Evolutionary conservation across 805 yeast genomes (phyloP).

Genomic region (Yarrowia sp.): DNA sequence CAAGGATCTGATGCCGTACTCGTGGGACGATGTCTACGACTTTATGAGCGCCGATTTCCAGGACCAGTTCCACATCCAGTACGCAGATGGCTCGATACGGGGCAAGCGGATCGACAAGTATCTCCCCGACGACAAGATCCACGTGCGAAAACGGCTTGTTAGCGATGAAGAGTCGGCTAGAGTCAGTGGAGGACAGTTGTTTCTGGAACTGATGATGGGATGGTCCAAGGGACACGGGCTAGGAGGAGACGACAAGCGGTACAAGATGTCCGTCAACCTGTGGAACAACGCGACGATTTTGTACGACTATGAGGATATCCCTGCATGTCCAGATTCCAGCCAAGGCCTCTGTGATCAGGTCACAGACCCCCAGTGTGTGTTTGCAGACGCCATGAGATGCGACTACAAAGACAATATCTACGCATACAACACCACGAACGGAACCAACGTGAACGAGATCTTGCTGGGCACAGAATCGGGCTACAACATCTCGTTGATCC

Average conservation of each 20-base stretch:
- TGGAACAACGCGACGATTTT: constrained; percentile 26
- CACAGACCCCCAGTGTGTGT: constrained; percentile 6
- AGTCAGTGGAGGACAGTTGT: constrained; percentile 24
- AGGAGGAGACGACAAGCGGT: constrained; percentile 15
- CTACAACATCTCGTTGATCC: constrained; percentile 16
- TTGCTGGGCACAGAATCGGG: constrained; percentile 2
- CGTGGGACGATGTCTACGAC: constrained; percentile 34
- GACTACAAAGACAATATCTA: constrained; percentile 8
- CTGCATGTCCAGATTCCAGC: not conserved
- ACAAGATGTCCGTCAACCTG: constrained; percentile 23
- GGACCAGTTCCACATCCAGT: constrained; percentile 23
- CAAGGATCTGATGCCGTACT: constrained; percentile 8
- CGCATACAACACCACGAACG: constrained; percentile 36
- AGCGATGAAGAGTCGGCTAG: constrained; percentile 22
- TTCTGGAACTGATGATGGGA: constrained; percentile 23
- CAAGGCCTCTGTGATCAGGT: not conserved
- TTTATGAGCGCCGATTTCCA: constrained; percentile 25
- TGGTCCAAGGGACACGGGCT: constrained; percentile 30
- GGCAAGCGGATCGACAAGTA: constrained; percentile 19
- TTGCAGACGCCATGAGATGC: constrained; percentile 1
- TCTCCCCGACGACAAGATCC: not conserved
- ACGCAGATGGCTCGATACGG: constrained; percentile 23
- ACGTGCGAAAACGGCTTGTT: constrained; percentile 13
- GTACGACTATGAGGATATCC: constrained; percentile 23
- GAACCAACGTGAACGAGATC: constrained; percentile 8